These are phyloP conservation scores for Aspergillus biplanus DNA, from an alignment of 495 filamentous ascomycete species.

Conservation along the genomic window DNA sequence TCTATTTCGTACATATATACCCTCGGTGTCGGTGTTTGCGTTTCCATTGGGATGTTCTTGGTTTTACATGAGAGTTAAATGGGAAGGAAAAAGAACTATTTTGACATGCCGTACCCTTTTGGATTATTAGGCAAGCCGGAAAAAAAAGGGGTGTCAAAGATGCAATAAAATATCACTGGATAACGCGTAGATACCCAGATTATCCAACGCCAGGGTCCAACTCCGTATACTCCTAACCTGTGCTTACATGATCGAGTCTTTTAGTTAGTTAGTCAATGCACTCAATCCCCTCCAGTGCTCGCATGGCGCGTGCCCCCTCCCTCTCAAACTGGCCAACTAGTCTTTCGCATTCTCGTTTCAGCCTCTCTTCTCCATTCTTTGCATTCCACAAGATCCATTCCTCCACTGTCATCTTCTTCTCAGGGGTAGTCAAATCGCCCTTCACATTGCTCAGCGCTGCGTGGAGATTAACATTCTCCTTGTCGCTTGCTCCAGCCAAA, in stretches of 20 bases:
- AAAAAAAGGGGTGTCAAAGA: slow-evolving; percentile 22
- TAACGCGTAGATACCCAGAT: slow-evolving; percentile 19
- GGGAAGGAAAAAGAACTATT: slow-evolving; percentile 7
- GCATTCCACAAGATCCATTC: slow-evolving; percentile 90
- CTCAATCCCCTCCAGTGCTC: slow-evolving; percentile 73
- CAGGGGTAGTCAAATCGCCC: slow-evolving; percentile 68
- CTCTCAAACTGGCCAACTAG: slow-evolving; percentile 79
- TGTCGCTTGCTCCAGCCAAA: slow-evolving; percentile 46
- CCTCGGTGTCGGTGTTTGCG: slow-evolving; percentile 10
- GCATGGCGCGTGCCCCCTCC: slow-evolving; percentile 78
- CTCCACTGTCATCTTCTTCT: slow-evolving; percentile 89
- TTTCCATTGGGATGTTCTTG: slow-evolving; percentile 7
- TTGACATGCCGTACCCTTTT: slow-evolving; percentile 21
- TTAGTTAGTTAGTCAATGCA: slow-evolving; percentile 51
- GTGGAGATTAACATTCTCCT: slow-evolving; percentile 57
- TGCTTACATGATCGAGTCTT: slow-evolving; percentile 19
- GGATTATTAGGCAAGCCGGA: neutral
- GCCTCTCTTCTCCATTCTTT: slow-evolving; percentile 71
- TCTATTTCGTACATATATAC: slow-evolving; percentile 15
- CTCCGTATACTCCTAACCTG: slow-evolving; percentile 23
- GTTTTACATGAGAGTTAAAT: slow-evolving; percentile 3
- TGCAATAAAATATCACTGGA: slow-evolving; percentile 13
- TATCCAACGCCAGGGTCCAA: slow-evolving; percentile 32
- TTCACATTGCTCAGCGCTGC: slow-evolving; percentile 50
- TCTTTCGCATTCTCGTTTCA: slow-evolving; percentile 79